Base-by-base conservation (phyloP, 2,329 filamentous ascomycete genomes). In the Aspergillus arachidicola region DNA sequence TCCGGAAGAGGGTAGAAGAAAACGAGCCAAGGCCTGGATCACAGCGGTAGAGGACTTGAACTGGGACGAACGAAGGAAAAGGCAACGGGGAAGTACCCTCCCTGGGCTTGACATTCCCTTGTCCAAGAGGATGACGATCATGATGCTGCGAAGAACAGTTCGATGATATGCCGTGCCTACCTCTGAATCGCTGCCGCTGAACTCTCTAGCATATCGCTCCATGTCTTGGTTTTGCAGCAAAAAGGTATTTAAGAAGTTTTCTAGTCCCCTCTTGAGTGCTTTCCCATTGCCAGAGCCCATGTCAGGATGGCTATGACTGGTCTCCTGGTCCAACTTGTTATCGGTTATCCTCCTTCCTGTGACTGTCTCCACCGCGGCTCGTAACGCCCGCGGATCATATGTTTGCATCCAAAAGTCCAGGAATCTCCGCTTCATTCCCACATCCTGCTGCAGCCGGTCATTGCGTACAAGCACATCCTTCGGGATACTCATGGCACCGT, bases 81-180 rank as follows among this genome's bases (percentile, higher is more conserved):
- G 78, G 64, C 81, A 82, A 28, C 77, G 66, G 30, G 72, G 72
- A 59, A 75, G 63, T 50, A 62, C 66, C 46, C 72, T 71, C 34
- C 70, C 67, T 63, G 43, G 73, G 69, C 14, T 82, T 56, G 53
- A 68, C 69, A 84, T 86, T 11, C 80, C 82, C 63, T 83, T 82
- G 68, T 90, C 87, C 14, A 90, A 79, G 19, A 90, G 78, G 60
- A 84, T 78, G 56, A 89, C 78, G 2, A 89, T 80, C 84, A 89
- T 85, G 50, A 89, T 76, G 68, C 85, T 86, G 38, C 86, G 83
- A 46, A 87, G 76, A 14, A 86, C 76, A 3, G 84, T 88, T 56
- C 85, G 84, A 63, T 83, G 81, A 80, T 86, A 87, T 32, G 79
- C 78, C 78, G 80, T 84, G 21, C 74, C 79, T 57, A 78, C 75